Conservation (phyloP, 2,329 filamentous ascomycete genomes). For the Fusarium sp. region DNA sequence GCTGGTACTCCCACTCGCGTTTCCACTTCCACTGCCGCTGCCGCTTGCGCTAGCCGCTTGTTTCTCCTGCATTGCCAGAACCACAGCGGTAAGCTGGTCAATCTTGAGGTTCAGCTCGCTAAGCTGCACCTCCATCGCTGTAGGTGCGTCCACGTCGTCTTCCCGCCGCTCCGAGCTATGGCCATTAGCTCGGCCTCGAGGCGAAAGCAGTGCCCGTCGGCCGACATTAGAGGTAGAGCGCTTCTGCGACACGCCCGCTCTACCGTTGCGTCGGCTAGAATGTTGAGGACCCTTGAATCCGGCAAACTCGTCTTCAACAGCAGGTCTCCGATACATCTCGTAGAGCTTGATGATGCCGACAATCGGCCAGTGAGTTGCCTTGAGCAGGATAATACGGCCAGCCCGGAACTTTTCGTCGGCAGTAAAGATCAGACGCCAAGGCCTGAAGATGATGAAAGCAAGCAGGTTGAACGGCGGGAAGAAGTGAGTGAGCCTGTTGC, state of each 20-base stretch:
- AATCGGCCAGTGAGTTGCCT: conserved; percentile 76
- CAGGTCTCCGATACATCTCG: conserved; percentile 66
- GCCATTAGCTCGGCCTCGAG: conserved; percentile 34
- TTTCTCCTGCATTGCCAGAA: conserved; percentile 65
- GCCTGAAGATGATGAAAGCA: conserved; percentile 79
- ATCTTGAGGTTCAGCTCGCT: conserved; percentile 71
- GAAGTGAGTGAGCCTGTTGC: conserved; percentile 78
- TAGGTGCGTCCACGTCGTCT: conserved; percentile 59
- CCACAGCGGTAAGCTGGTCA: conserved; percentile 68
- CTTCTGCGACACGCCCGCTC: conserved; percentile 33
- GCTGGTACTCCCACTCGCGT: conserved; percentile 21
- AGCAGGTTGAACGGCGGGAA: conserved; percentile 83
- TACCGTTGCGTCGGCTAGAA: conserved; percentile 41
- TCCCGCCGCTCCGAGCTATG: conserved; percentile 43
- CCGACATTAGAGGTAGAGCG: conserved; percentile 38
- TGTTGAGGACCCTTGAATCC: conserved; percentile 65
- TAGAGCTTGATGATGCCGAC: conserved; percentile 80
- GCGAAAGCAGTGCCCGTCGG: conserved; percentile 37
- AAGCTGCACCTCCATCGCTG: conserved; percentile 66
- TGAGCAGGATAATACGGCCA: conserved; percentile 74
- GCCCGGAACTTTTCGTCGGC: conserved; percentile 75
- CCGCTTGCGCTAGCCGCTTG: conserved; percentile 37
- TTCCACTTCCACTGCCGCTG: conserved; percentile 14
- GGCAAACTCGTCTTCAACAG: conserved; percentile 61
- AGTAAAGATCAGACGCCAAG: conserved; percentile 78